Evolutionary conservation across 108 stramenopile genomes (phyloP).

Genomic region (Nitzschia sp.): DNA sequence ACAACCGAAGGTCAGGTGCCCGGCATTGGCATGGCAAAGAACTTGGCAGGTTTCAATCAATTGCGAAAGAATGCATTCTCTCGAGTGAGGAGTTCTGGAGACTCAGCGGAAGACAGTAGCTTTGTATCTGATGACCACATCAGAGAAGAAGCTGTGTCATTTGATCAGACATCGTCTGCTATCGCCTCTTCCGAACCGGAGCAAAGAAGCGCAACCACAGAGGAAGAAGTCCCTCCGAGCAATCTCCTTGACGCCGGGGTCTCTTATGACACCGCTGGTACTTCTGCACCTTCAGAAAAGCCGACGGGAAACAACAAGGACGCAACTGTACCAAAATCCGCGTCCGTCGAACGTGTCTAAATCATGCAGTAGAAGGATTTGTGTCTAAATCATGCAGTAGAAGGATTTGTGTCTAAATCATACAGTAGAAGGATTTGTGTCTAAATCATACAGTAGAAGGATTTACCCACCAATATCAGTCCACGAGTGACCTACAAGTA

Average conservation of each 20-base stretch:
- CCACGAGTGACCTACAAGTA: no score
- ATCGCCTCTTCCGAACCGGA: background rate
- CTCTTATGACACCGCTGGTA: background rate
- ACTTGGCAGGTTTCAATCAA: conserved; percentile 30
- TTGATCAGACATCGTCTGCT: conserved; percentile 1
- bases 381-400: no score
- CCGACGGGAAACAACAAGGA: no score
- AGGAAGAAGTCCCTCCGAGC: background rate
- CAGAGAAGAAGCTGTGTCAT: background rate
- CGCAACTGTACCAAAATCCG: no score
- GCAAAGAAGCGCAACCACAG: background rate
- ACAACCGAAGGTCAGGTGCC: background rate
- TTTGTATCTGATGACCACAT: background rate
- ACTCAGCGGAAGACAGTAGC: background rate
- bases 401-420: no score
- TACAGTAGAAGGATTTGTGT: no score
- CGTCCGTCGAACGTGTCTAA: no score
- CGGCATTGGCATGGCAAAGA: conserved; percentile 1
- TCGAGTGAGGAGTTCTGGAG: background rate
- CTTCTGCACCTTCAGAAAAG: no score
- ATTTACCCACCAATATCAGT: no score
- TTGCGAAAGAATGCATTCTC: conserved; percentile 27
- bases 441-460: no score
- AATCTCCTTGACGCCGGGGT: background rate
- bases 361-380: no score